A percentile compares a stretch with the other conserved stretches of the same genome.
Evolutionary conservation across 2,329 filamentous ascomycete species (phyloP).

Genomic region (Trichoderma brevicompactum): DNA sequence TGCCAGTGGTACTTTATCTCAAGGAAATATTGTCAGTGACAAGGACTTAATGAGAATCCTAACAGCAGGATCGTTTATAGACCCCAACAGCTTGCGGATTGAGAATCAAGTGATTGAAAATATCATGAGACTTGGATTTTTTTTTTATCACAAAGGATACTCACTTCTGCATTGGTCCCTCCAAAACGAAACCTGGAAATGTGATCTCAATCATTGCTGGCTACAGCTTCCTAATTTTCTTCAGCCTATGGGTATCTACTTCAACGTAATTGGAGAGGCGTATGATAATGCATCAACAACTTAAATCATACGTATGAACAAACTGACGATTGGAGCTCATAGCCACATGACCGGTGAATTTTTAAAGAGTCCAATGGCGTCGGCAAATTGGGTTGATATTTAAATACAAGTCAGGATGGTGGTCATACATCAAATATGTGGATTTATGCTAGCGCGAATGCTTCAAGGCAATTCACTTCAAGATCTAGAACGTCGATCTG

Average conservation of each 20-base stretch:
- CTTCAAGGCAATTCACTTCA: too few relatives aligned
- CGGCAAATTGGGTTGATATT: not conserved
- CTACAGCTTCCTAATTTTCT: not conserved
- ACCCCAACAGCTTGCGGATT: not conserved
- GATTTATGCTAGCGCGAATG: too few relatives aligned
- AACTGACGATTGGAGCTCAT: not conserved
- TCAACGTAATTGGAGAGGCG: constrained; percentile 1
- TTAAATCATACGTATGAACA: too few relatives aligned
- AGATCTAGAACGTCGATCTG: too few relatives aligned
- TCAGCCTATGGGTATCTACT: not conserved
- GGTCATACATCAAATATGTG: too few relatives aligned
- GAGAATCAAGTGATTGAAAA: not conserved
- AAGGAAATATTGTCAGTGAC: not conserved
- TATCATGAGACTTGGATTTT: not conserved
- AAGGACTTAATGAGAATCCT: not conserved
- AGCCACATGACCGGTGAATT: not conserved
- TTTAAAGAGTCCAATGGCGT: not conserved
- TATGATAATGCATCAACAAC: not conserved
- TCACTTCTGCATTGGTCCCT: not conserved
- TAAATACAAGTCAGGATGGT: too few relatives aligned
- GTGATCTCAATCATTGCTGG: not conserved
- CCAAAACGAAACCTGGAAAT: not conserved
- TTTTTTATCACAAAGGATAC: not conserved
- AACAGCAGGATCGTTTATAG: not conserved
- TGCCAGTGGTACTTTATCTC: not conserved